Conservation (phyloP, 202 grass and related monocot genomes). For the Setaria italica region DNA sequence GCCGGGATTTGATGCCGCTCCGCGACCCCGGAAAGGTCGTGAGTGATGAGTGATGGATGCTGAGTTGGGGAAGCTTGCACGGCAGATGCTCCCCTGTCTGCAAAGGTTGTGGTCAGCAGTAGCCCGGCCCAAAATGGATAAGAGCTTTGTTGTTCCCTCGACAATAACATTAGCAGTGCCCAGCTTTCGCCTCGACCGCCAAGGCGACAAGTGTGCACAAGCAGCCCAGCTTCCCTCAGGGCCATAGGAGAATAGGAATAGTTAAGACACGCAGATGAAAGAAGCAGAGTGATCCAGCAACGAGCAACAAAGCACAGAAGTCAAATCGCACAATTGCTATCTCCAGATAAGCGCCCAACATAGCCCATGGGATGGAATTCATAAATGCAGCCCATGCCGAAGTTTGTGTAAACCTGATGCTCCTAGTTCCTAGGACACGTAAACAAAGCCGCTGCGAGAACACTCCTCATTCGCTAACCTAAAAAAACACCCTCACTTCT, state of each 20-base stretch:
- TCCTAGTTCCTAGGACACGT: slow-evolving; percentile 15
- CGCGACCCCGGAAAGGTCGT: neutral
- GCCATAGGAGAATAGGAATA: no score
- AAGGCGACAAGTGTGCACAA: no score
- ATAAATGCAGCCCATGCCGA: neutral
- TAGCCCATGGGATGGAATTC: neutral
- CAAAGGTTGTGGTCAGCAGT: neutral
- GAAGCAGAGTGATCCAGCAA: neutral
- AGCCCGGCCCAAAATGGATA: slow-evolving; percentile 1
- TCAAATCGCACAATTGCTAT: neutral
- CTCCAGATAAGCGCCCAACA: neutral
- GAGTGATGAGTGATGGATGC: no score
- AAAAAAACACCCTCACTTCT: neutral
- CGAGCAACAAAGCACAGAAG: neutral
- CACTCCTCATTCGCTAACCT: no score
- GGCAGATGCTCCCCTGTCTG: neutral
- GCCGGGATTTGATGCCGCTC: slow-evolving; percentile 14
- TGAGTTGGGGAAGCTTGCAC: neutral
- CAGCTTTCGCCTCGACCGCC: no score
- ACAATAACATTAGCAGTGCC: neutral
- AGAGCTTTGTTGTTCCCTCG: neutral
- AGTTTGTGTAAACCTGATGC: neutral
- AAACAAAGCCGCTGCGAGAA: no score
- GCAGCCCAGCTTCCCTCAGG: neutral
- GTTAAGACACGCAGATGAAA: neutral